Evolutionary conservation across 2,329 filamentous ascomycete genomes (phyloP), one percentile per base, ranked within the genome.

Genomic region (Neodidymelliopsis sp.): DNA sequence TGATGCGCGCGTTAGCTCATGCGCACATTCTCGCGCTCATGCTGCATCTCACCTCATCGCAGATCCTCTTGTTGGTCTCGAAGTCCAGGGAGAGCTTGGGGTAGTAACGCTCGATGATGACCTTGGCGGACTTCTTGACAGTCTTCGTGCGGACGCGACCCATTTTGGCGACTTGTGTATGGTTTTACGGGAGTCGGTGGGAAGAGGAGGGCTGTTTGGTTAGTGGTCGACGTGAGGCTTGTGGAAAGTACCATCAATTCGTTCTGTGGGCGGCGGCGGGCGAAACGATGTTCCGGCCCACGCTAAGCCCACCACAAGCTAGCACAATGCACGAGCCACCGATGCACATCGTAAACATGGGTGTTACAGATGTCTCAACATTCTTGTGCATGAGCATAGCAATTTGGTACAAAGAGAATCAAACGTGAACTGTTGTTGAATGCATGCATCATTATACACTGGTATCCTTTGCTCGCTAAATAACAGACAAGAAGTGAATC

Each of bases 31-130:
- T 20, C 20, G 18, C 12, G 33, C 36, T 51, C 11, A 8, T 30
- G 18, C 24, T 19, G 30, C 33, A n/a, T 33, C 56, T 48, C 38
- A 61, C 63, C 63, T 99, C 94, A 91, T 97, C 94, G 84, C 94
- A 97, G 75, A 97, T 95, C 74, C 91, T 86, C 90, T 97, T 97
- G 89, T 97, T 97, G 86, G 90, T 96, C 88, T 99, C 94, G 84
- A 99, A 99, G 84, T 99, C 94, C 75, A 97, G 90, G 63, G 92
- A 97, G 78, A 99, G 85, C 82, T 91, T 91, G 76, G 94, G 94
- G 83, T 96, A 75, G 69, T 75, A 72, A 49, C 72, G 71, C 89
- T 97, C 92, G 81, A 99, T 97, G 84, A 97, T 93, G 86, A 97
- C 91, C 90, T 99, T 99, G 83, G 94, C 92, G 84, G 86, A 88